Evolutionary conservation across 2,329 filamentous ascomycete genomes (phyloP), one percentile per base, ranked within the genome.

Genomic region (Cercospora janseana): DNA sequence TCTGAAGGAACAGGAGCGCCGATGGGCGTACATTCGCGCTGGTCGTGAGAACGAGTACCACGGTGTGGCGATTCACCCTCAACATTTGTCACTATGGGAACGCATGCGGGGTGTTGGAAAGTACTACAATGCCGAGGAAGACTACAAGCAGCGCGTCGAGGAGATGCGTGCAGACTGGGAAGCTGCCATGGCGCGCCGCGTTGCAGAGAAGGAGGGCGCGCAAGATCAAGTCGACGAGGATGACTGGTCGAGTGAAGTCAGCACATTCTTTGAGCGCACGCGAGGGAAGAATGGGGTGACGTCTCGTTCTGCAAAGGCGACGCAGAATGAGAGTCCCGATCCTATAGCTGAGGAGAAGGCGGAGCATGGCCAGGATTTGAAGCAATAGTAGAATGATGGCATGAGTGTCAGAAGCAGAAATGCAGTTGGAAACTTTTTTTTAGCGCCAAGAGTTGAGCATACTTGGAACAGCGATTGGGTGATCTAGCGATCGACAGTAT

Each of bases 1-100:
- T 68, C 83, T 97, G 56, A 95, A 95, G 78, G 92, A 97, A 72
- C 91, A 96, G 74, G 92, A 97, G 74, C 87, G 92, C 58, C 85
- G 92, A 64, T 97, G 92, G 91, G 73, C 78, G 49, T 96, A 86
- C 72, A 88, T 97, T 68, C 85, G 88, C 52, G 76, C 81, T 2
- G 90, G 89, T 55, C 82, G 83, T 53, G 85, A 84, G 60, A 56
- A 82, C 23, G 88, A 96, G 41, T 97, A 97, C 75, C 91, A 95
- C 72, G 92, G 92, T 59, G 85, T 95, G 46, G 92, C 92, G 53
- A 83, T 97, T 52, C 90, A 97, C 76, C 86, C 88, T 40, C 81
- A 86, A 69, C 92, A 97, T 67, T 75, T 97, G 56, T 92, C 87
- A 5, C 69, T 91, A 44, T 97, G 88, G 86, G 92, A 97, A 78